Percentiles rank a stretch among this genome's conserved stretches.
Conservation (phyloP, 805 yeast genomes). For the Nakazawaea siamensis region DNA sequence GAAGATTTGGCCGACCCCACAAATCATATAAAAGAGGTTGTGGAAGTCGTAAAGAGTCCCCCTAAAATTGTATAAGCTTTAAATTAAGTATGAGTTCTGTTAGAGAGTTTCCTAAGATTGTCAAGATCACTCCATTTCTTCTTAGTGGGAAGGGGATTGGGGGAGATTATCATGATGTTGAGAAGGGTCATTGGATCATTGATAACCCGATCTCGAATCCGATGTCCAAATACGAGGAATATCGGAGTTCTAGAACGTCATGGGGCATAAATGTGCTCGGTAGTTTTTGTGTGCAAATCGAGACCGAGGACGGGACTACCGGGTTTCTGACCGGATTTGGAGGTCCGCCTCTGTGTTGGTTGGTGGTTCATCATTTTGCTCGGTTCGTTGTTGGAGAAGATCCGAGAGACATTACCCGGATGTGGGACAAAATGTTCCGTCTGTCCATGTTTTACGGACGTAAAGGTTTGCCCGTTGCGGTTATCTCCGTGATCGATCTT, state of each 20-base stretch:
- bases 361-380: conserved; percentile 35
- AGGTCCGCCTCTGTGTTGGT: conserved; percentile 43
- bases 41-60: too few species aligned
- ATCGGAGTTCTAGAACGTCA: conserved; percentile 33
- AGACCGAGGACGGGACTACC: conserved; percentile 38
- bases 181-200: conserved; percentile 40
- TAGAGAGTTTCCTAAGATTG: conserved; percentile 33
- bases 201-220: conserved; percentile 39
- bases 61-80: too few species aligned
- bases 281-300: conserved; percentile 39
- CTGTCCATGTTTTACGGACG: conserved; percentile 45
- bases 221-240: conserved; percentile 39
- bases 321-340: conserved; percentile 47
- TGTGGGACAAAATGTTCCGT: conserved; percentile 42
- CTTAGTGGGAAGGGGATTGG: conserved; percentile 37
- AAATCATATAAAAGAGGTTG: too few species aligned
- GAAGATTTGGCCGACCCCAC: too few species aligned
- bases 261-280: conserved; percentile 47
- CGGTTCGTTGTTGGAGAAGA: conserved; percentile 38
- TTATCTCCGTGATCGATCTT: conserved; percentile 36
- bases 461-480: conserved; percentile 40
- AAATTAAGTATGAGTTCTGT: too few species aligned
- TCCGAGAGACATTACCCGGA: conserved; percentile 34
- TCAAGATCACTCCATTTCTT: conserved; percentile 32
- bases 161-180: conserved; percentile 44